A percentile compares a stretch with the other conserved stretches of the same genome.
phyloP scores from a whole-genome alignment of 139 green algal genomes.

The Coelastrella sp. region DNA sequence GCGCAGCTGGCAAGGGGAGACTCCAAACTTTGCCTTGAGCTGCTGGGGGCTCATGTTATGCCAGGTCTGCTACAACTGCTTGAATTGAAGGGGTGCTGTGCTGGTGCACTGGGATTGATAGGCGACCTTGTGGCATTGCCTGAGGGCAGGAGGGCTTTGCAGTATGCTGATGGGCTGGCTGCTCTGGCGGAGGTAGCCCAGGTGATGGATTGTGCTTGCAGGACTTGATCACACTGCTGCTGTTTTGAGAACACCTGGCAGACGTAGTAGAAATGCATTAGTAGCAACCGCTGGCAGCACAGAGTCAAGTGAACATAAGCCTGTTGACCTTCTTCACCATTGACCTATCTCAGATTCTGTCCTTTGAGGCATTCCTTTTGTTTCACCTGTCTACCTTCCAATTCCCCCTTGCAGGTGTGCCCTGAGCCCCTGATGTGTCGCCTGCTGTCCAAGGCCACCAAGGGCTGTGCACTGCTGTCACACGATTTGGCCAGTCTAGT shows the following conservation, averaged over 20 bases:
- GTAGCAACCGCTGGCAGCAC: no score
- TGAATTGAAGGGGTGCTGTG: constrained; percentile 3
- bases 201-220: not conserved
- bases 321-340: not conserved
- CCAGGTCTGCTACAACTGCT: constrained; percentile 25
- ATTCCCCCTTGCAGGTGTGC: constrained; percentile 3
- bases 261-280: not conserved
- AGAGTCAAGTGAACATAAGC: no score
- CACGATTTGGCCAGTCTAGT: not conserved
- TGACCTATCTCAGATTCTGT: not conserved
- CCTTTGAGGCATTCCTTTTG: not conserved
- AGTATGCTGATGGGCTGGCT: constrained; percentile 7
- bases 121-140: constrained; percentile 5
- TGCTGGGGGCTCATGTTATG: constrained; percentile 8
- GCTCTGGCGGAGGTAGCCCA: not conserved
- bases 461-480: not conserved
- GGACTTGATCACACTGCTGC: not conserved
- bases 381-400: no score
- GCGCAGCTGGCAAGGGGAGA: constrained; percentile 8
- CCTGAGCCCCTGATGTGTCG: constrained; percentile 31
- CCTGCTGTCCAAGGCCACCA: constrained; percentile 26
- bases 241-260: not conserved
- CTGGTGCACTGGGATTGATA: not conserved
- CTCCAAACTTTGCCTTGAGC: not conserved
- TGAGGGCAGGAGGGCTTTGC: constrained; percentile 24